These are phyloP conservation scores for Solanum dulcamara DNA, from an alignment of 257 asterid species.

Conservation along the genomic window DNA sequence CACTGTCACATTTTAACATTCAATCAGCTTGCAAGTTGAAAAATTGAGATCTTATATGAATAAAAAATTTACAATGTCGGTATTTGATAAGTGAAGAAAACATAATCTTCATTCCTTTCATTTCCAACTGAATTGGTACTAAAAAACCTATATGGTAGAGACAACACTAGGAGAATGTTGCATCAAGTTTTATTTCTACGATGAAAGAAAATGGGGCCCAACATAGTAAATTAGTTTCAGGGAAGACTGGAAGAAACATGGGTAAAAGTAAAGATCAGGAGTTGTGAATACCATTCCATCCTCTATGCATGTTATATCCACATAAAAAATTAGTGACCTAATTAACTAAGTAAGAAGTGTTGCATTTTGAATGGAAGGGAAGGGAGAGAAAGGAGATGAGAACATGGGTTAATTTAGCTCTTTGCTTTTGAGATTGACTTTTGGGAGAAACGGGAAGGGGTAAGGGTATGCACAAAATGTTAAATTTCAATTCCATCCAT, in stretches of 20 bases:
- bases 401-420: not conserved
- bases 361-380: not conserved
- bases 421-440: not conserved
- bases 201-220: not conserved
- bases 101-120: not conserved
- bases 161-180: not conserved
- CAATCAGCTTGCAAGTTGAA: not conserved
- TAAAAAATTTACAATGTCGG: not conserved
- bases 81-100: not conserved
- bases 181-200: not conserved
- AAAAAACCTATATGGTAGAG: not conserved
- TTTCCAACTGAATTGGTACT: not conserved
- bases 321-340: not conserved
- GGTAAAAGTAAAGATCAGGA: not conserved
- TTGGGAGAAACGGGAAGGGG: not conserved
- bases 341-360: not conserved
- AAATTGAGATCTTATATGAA: not conserved
- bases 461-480: not conserved
- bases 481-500: not conserved
- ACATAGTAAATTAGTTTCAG: not conserved
- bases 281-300: not conserved
- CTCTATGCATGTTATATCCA: not conserved
- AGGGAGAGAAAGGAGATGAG: not conserved
- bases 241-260: not conserved
- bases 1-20: conserved; percentile 38